These are phyloP conservation scores for Berberis vulgaris DNA, from an alignment of 164 flowering plant species.

Conservation along the genomic window DNA sequence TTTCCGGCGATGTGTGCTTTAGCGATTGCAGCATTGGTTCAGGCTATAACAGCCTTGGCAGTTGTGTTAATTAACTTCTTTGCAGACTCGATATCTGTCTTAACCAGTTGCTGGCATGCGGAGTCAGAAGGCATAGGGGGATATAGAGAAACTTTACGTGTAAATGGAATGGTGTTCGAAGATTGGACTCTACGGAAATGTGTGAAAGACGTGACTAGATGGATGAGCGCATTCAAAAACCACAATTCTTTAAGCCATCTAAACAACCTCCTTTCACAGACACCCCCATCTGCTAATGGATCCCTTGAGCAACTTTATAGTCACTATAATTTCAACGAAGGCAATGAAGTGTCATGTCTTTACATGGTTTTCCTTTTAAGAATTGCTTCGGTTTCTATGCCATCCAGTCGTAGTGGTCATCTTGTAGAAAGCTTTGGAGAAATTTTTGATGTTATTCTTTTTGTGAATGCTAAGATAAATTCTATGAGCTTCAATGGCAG, in stretches of 20 bases:
- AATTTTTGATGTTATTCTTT: conserved; percentile 1
- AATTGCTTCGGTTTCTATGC: conserved; percentile 1
- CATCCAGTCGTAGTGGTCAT: not conserved
- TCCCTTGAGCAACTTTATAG: not conserved
- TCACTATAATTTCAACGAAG: not conserved
- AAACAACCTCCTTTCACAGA: not conserved
- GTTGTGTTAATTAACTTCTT: too few species aligned
- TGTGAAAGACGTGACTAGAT: not conserved
- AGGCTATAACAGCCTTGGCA: too few species aligned
- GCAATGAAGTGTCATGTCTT: conserved; percentile 5
- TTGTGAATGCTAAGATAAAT: not conserved
- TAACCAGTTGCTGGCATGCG: too few species aligned
- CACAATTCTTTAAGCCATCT: not conserved
- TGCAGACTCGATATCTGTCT: too few species aligned
- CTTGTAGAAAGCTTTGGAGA: not conserved
- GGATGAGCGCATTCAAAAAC: not conserved
- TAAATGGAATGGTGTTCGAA: not conserved
- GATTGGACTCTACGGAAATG: not conserved
- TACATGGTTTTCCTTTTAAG: conserved; percentile 5
- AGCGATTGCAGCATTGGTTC: too few species aligned
- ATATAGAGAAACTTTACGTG: not conserved
- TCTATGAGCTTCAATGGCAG: not conserved
- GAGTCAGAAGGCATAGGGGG: not conserved
- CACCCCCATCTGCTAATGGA: too few species aligned
- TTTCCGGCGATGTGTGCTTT: too few species aligned